Conservation (phyloP, 1,284 basidiomycete species). For the Anthracocystis walkeri region DNA sequence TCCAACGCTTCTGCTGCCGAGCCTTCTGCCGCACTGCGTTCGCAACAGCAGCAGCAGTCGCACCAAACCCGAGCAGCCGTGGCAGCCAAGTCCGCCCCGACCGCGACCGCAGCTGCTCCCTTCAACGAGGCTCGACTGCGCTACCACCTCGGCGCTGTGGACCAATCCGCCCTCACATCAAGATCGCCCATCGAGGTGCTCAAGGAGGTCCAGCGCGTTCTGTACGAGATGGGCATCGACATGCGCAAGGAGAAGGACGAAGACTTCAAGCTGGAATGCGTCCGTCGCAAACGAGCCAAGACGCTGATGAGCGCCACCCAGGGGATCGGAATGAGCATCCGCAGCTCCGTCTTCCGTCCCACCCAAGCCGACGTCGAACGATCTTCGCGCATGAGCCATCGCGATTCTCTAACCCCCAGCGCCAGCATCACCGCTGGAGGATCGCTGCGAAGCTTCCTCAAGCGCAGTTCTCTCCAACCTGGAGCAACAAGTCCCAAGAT, state of each 20-base stretch:
- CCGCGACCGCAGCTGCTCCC: conserved; percentile 14
- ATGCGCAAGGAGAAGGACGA: conserved; percentile 84
- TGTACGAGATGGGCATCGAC: conserved; percentile 91
- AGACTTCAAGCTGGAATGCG: conserved; percentile 71
- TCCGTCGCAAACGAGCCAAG: conserved; percentile 63
- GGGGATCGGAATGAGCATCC: conserved; percentile 59
- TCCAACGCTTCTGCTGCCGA: conserved; percentile 26
- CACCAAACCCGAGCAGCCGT: conserved; percentile 17
- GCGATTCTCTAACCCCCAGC: conserved; percentile 33
- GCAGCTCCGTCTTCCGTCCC: conserved; percentile 63
- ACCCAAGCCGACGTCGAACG: conserved; percentile 63
- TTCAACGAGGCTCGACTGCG: conserved; percentile 76
- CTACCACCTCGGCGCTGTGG: conserved; percentile 90
- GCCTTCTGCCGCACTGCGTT: conserved; percentile 11
- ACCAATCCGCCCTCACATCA: conserved; percentile 89
- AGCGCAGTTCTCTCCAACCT: conserved; percentile 48
- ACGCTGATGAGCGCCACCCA: conserved; percentile 62
- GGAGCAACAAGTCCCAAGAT: conserved; percentile 25
- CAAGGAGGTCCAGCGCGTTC: conserved; percentile 81
- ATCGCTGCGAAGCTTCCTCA: conserved; percentile 58
- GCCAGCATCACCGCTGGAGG: conserved; percentile 41
- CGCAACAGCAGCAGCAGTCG: conserved; percentile 21
- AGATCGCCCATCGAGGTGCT: conserved; percentile 87
- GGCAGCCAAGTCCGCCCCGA: neutral
- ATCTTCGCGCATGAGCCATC: conserved; percentile 42